These are phyloP conservation scores for Candida tetrigidarum DNA, from an alignment of 1,139 yeast genomes.

Conservation along the genomic window DNA sequence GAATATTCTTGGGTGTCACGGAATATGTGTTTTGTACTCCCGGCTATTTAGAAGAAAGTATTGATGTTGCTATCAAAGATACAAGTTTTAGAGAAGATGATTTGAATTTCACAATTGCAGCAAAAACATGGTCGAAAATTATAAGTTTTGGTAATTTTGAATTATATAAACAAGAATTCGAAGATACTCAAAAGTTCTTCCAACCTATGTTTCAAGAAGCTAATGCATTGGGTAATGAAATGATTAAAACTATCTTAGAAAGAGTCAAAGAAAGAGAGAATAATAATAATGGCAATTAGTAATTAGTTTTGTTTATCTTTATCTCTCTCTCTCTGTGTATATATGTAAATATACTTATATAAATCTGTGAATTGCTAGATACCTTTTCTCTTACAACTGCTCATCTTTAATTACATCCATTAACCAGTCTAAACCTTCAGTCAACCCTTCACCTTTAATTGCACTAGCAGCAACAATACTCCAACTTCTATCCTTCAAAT, in stretches of 20 bases:
- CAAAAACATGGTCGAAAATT: constrained; percentile 83
- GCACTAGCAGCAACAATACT: constrained; percentile 98
- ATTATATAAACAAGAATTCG: constrained; percentile 73
- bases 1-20: constrained; percentile 92
- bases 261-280: constrained; percentile 52
- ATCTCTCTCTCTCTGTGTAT: constrained; percentile 3
- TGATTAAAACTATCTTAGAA: constrained; percentile 83
- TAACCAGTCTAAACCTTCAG: constrained; percentile 97
- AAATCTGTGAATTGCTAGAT: background rate
- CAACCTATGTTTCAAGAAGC: constrained; percentile 90
- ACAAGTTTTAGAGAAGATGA: constrained; percentile 83
- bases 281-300: no score
- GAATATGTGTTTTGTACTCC: constrained; percentile 90
- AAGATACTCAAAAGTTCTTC: constrained; percentile 79
- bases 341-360: constrained; percentile 3
- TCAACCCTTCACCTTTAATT: constrained; percentile 91
- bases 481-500: constrained; percentile 96
- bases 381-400: constrained; percentile 63
- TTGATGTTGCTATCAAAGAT: constrained; percentile 70
- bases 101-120: constrained; percentile 81
- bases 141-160: constrained; percentile 79
- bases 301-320: background rate
- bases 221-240: constrained; percentile 88
- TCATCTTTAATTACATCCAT: constrained; percentile 96
- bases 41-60: constrained; percentile 75